phyloP scores from a whole-genome alignment of 345 rosid genomes.

The Rhizophora mangle region DNA sequence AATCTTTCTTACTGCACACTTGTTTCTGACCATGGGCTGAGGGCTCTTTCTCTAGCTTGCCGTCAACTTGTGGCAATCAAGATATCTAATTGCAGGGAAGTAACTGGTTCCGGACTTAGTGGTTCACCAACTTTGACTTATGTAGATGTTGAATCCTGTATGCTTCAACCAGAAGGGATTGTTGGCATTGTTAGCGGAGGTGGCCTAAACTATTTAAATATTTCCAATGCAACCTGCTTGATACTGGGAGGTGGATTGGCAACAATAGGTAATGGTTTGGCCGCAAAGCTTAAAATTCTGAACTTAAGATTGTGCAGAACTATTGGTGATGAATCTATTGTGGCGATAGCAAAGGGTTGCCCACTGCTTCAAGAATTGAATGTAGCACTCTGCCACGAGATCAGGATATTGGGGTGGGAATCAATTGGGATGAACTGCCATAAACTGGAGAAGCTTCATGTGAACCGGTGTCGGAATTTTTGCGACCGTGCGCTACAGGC shows the following conservation, averaged over 20 bases:
- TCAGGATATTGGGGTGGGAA: constrained; percentile 60
- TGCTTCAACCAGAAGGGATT: constrained; percentile 52
- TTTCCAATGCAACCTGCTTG: constrained; percentile 31
- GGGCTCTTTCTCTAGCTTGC: constrained; percentile 45
- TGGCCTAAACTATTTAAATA: constrained; percentile 53
- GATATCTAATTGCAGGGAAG: constrained; percentile 45
- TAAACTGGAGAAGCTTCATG: constrained; percentile 60
- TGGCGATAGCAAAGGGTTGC: constrained; percentile 68
- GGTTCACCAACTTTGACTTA: constrained; percentile 50
- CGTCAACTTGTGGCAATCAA: constrained; percentile 48
- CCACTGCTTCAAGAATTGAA: constrained; percentile 71
- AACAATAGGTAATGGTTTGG: constrained; percentile 52
- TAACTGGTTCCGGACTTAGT: constrained; percentile 52
- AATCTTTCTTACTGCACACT: constrained; percentile 53
- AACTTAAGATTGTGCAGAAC: constrained; percentile 60
- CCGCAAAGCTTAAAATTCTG: constrained; percentile 48
- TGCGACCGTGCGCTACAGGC: constrained; percentile 60
- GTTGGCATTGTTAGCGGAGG: constrained; percentile 62
- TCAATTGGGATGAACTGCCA: constrained; percentile 51
- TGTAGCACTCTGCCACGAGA: constrained; percentile 58
- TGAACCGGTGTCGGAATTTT: constrained; percentile 59
- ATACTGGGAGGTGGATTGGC: constrained; percentile 36
- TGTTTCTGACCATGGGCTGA: constrained; percentile 52
- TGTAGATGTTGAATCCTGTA: constrained; percentile 56
- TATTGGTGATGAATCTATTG: constrained; percentile 54